Conservation (phyloP, 2,329 filamentous ascomycete species). For the Sordariomycetes sp. region DNA sequence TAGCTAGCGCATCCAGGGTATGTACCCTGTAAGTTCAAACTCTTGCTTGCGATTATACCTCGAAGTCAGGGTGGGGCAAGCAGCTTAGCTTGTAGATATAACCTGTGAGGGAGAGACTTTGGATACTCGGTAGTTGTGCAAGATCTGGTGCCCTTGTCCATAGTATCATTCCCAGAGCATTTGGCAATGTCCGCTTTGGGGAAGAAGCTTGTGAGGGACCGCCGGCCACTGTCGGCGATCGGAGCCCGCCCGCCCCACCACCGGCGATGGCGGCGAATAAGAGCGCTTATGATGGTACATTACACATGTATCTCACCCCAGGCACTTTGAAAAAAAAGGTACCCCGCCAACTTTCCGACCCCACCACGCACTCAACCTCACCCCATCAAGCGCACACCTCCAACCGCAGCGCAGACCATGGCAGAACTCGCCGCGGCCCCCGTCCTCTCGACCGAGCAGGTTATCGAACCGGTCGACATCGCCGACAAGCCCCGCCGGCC, state of each 20-base stretch:
- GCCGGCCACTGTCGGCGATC: not conserved
- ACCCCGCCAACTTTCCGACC: not conserved
- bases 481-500: conserved; percentile 19
- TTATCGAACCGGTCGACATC: conserved; percentile 34
- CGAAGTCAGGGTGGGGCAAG: too few relatives aligned
- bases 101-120: too few relatives aligned
- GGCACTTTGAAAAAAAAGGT: not conserved
- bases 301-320: not conserved
- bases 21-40: too few relatives aligned
- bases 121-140: too few relatives aligned
- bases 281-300: not conserved
- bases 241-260: not conserved
- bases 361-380: not conserved
- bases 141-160: too few relatives aligned
- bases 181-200: too few relatives aligned
- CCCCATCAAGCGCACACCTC: not conserved
- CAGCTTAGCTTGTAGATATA: too few relatives aligned
- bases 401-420: conserved; percentile 9
- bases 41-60: too few relatives aligned
- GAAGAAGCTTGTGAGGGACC: too few relatives aligned
- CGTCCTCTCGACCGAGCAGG: conserved; percentile 47
- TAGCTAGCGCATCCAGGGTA: not conserved
- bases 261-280: not conserved
- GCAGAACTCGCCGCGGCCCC: conserved; percentile 37
- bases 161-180: too few relatives aligned